phyloP scores from a whole-genome alignment of 257 asterid genomes.

The Solanum piurae region DNA sequence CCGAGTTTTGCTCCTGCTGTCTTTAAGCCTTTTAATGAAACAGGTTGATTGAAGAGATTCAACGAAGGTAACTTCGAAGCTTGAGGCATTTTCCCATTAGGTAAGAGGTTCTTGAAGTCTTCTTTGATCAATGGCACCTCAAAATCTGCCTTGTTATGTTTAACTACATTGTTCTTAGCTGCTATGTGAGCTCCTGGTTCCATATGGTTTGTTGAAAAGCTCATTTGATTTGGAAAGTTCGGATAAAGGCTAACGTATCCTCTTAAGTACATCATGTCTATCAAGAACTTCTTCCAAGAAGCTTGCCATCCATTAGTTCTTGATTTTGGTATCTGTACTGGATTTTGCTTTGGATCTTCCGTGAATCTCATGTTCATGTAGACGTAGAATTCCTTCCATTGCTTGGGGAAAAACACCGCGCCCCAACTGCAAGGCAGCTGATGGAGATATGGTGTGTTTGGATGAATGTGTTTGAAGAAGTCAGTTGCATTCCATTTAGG shows the following conservation, averaged over 20 bases:
- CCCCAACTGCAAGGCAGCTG: constrained; percentile 98
- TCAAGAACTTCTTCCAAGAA: constrained; percentile 91
- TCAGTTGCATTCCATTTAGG: constrained; percentile 90
- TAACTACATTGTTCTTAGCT: constrained; percentile 67
- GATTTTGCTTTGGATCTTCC: constrained; percentile 69
- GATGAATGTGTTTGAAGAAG: constrained; percentile 62
- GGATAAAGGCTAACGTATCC: constrained; percentile 87
- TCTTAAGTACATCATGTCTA: constrained; percentile 89
- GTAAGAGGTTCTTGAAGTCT: constrained; percentile 51
- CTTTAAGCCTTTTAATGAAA: constrained; percentile 75
- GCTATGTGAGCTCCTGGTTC: constrained; percentile 95
- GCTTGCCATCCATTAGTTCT: constrained; percentile 99
- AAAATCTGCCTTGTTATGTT: constrained; percentile 65
- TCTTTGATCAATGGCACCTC: constrained; percentile 76
- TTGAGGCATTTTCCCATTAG: constrained; percentile 73
- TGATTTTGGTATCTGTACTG: constrained; percentile 88
- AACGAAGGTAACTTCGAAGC: constrained; percentile 73
- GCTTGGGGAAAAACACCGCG: constrained; percentile 86
- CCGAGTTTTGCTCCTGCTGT: constrained; percentile 82
- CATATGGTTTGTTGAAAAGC: constrained; percentile 96
- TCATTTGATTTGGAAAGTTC: constrained; percentile 77
- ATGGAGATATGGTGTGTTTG: constrained; percentile 92
- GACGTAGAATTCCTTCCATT: constrained; percentile 87
- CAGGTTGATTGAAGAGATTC: constrained; percentile 75
- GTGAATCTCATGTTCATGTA: constrained; percentile 96